Conservation (phyloP, 2,329 filamentous ascomycete species). For the Dryadomyces sulphureus region DNA sequence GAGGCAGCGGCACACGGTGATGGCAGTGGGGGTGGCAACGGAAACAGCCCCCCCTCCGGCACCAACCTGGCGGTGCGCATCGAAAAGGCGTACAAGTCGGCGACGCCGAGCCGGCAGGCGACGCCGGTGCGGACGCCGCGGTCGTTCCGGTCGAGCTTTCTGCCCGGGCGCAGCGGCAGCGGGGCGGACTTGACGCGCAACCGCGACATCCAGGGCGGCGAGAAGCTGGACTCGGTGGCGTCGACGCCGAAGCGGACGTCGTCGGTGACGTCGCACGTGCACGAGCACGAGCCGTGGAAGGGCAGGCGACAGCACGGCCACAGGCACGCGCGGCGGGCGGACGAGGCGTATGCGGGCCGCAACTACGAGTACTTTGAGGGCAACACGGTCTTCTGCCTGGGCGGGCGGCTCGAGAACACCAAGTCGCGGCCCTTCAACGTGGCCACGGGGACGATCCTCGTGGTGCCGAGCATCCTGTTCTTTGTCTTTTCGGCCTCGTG, state of each 20-base stretch:
- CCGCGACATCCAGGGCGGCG: slow-evolving; percentile 51
- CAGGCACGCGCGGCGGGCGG: slow-evolving; percentile 18
- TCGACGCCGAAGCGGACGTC: slow-evolving; percentile 52
- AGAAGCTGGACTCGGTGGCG: slow-evolving; percentile 69
- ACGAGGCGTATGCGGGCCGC: slow-evolving; percentile 27
- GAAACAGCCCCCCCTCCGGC: no score
- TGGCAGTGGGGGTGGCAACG: background rate
- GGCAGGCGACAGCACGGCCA: slow-evolving; percentile 11
- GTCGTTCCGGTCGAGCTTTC: slow-evolving; percentile 64
- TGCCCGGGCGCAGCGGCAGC: slow-evolving; percentile 36
- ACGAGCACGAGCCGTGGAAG: slow-evolving; percentile 20
- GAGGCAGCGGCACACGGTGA: no score
- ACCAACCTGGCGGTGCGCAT: slow-evolving; percentile 46
- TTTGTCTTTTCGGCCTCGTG: slow-evolving; percentile 74
- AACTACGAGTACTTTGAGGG: slow-evolving; percentile 91
- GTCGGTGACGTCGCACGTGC: slow-evolving; percentile 11
- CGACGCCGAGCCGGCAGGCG: slow-evolving; percentile 24
- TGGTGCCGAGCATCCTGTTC: slow-evolving; percentile 69
- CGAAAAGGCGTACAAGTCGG: slow-evolving; percentile 41
- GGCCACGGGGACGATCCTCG: slow-evolving; percentile 65
- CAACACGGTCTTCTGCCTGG: slow-evolving; percentile 79
- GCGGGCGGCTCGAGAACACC: slow-evolving; percentile 79
- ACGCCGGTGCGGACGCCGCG: slow-evolving; percentile 56
- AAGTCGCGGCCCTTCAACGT: slow-evolving; percentile 79
- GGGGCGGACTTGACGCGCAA: slow-evolving; percentile 32